phyloP scores from a whole-genome alignment of 2,329 filamentous ascomycete species.

The Aureobasidium sp. region DNA sequence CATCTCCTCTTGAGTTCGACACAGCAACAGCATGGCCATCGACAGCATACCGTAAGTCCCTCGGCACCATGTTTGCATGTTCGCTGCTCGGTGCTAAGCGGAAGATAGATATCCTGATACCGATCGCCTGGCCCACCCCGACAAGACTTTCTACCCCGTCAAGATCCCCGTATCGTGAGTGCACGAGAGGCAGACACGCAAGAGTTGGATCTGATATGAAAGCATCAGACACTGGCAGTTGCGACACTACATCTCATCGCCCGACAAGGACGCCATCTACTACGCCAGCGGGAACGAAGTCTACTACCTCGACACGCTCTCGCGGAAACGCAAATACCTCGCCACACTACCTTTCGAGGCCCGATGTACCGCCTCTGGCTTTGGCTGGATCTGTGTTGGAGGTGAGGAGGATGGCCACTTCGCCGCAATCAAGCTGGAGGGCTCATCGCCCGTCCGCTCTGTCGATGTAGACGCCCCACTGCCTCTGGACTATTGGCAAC shows the following conservation, averaged over 20 bases:
- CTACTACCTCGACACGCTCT: conserved; percentile 51
- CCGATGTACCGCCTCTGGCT: conserved; percentile 77
- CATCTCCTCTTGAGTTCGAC: neutral
- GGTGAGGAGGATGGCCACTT: conserved; percentile 80
- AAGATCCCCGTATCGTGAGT: conserved; percentile 42
- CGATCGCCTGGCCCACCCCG: conserved; percentile 36
- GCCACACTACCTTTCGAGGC: conserved; percentile 58
- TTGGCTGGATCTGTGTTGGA: conserved; percentile 85
- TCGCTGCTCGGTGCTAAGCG: neutral
- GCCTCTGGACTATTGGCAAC: conserved; percentile 38
- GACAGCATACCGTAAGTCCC: conserved; percentile 22
- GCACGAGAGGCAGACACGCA: conserved; percentile 22
- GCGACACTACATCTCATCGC: conserved; percentile 78
- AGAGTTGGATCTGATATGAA: neutral
- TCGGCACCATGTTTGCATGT: neutral
- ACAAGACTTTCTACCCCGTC: conserved; percentile 40
- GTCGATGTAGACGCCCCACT: conserved; percentile 50
- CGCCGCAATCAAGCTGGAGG: conserved; percentile 60
- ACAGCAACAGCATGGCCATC: conserved; percentile 23
- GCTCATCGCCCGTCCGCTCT: conserved; percentile 31
- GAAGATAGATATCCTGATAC: conserved; percentile 37
- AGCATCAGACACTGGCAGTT: conserved; percentile 72
- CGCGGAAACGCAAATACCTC: conserved; percentile 67
- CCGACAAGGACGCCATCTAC: conserved; percentile 69
- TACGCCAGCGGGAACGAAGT: conserved; percentile 67